Percentiles rank a stretch among this genome's conserved stretches.
Evolutionary conservation across 495 filamentous ascomycete species (phyloP).

Genomic region (Physcia stellaris): DNA sequence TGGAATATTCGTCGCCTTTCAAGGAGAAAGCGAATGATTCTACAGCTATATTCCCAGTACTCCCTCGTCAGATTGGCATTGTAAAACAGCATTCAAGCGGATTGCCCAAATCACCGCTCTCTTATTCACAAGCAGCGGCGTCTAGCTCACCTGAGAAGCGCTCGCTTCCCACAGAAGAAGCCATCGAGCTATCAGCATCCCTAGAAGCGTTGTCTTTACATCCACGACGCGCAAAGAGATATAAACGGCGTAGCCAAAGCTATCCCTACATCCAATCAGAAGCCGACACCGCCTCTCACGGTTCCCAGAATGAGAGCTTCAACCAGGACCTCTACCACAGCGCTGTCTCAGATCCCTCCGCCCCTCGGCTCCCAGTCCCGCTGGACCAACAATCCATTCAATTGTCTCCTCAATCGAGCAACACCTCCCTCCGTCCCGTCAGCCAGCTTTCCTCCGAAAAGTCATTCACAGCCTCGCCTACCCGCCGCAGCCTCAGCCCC

Average conservation of each 20-base stretch:
- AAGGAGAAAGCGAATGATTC: too few species aligned
- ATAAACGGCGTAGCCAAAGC: conserved; percentile 13
- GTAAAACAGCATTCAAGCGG: conserved; percentile 3
- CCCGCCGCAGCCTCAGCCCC: conserved; percentile 4
- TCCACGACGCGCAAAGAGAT: conserved; percentile 7
- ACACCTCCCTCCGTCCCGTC: conserved; percentile 10
- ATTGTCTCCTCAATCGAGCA: not conserved
- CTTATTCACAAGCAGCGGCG: conserved; percentile 9
- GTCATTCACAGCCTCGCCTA: not conserved
- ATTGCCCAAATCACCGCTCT: conserved; percentile 12
- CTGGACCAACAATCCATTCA: not conserved
- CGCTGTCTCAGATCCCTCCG: not conserved
- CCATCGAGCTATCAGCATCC: not conserved
- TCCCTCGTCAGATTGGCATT: too few species aligned
- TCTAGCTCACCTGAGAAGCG: conserved; percentile 14
- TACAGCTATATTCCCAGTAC: too few species aligned
- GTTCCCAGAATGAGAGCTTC: not conserved
- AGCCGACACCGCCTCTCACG: not conserved
- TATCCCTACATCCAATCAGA: conserved; percentile 10
- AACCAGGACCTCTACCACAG: conserved; percentile 4
- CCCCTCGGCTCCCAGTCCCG: too few species aligned
- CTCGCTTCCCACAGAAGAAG: not conserved
- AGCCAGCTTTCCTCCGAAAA: conserved; percentile 9
- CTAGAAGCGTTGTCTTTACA: conserved; percentile 2
- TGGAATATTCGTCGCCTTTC: too few species aligned